Percentiles rank a stretch among this genome's conserved stretches.
phyloP scores from a whole-genome alignment of 768 basidiomycete genomes.

The Scleroderma bovista region DNA sequence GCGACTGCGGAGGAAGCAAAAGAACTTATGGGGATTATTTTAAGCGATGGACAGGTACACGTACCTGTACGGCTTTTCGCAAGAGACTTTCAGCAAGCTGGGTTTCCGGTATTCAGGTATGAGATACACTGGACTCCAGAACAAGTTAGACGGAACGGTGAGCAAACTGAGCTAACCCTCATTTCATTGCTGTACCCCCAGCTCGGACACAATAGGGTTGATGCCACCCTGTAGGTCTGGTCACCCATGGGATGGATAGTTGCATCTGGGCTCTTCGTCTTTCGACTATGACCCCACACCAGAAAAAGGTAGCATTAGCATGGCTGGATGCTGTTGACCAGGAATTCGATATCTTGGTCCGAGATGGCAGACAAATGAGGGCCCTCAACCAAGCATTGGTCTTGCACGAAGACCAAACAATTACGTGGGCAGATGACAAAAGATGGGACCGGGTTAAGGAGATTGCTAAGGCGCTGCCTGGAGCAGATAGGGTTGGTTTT shows the following conservation, averaged over 20 bases:
- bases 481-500: slow-evolving; percentile 11
- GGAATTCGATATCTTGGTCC: slow-evolving; percentile 39
- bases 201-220: neutral
- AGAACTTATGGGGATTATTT: slow-evolving; percentile 51
- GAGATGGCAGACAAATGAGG: slow-evolving; percentile 22
- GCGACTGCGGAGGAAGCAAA: slow-evolving; percentile 39
- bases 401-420: slow-evolving; percentile 44
- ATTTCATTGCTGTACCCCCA: neutral
- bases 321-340: slow-evolving; percentile 52
- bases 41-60: slow-evolving; percentile 61
- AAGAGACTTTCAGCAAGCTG: slow-evolving; percentile 48
- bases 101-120: slow-evolving; percentile 65
- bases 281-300: slow-evolving; percentile 40
- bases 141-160: slow-evolving; percentile 50
- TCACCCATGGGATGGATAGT: slow-evolving; percentile 67
- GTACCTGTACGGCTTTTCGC: slow-evolving; percentile 59
- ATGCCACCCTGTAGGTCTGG: slow-evolving; percentile 41
- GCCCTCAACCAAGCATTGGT: slow-evolving; percentile 41
- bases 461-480: slow-evolving; percentile 26
- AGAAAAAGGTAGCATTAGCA: slow-evolving; percentile 42
- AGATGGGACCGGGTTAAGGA: slow-evolving; percentile 49
- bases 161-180: slow-evolving; percentile 4
- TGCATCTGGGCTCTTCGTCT: slow-evolving; percentile 55
- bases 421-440: slow-evolving; percentile 51
- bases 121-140: slow-evolving; percentile 66